Base-by-base conservation (phyloP, 179 eudicot genomes). In the Monotropa hypopitys region DNA sequence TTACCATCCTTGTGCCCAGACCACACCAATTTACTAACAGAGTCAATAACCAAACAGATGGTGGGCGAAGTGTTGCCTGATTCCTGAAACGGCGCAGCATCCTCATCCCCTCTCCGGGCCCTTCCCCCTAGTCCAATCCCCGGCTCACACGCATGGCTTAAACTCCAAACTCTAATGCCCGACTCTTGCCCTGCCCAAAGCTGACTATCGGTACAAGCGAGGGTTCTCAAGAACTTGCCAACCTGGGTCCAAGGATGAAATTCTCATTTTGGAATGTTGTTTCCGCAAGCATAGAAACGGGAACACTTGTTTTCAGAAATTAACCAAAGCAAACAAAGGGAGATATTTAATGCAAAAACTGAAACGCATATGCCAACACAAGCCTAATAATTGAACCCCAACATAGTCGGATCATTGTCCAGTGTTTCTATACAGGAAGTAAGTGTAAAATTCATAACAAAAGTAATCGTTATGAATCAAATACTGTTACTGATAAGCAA, bases 181-280 rank as follows among this genome's bases (percentile, higher is more conserved):
- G 87, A 84, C 80, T 96, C 99, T 75, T 89, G 97, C n/a, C 99
- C 99, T 0, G 94, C 99, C 99, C 99, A 96, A 43, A 96, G 75
- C 77, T 96, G 96, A 1, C 84, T 86, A 30, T 90, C 96, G 50
- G 99, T 96, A 57, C 97, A 87, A 30, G 86, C 95, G 32, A 96
- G 91, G 1, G 97, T 89, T 69, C 97, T 84, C 68, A 96, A 54
- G 61, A 91, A 96, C 45, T 80, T 89, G 57, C 99, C 99, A 1
- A 88, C 91, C 70, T 65, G 70, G 26, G 66, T 26, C 35, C 66
- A 28, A 26, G 10, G 35, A 59, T 59, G 33, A 26, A 59, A 59
- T 12, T 28, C 9, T 59, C 16, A 11, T 30, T 28, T 28, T 4
- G 35, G 66, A 28, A 33, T 23, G 66, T 59, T 59, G 66, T 28